phyloP scores from a whole-genome alignment of 2,329 filamentous ascomycete genomes.

The Furcasterigmium sp. region DNA sequence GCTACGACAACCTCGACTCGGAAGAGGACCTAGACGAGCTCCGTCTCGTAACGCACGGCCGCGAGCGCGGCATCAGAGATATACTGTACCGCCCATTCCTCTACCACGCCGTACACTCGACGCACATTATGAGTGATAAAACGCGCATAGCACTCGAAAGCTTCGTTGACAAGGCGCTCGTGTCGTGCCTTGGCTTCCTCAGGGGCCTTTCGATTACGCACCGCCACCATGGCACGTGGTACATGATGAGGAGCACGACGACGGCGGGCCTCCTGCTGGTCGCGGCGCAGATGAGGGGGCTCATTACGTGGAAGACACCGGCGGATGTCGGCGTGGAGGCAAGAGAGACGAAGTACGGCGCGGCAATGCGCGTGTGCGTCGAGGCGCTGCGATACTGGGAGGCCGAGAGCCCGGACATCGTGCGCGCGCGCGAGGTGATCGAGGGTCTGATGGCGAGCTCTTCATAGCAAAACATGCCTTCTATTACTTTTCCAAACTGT shows the following conservation, averaged over 20 bases:
- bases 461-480: no score
- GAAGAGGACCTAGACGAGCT: conserved; percentile 11
- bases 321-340: neutral
- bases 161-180: neutral
- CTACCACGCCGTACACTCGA: neutral
- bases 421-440: neutral
- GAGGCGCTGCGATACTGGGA: neutral
- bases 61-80: neutral
- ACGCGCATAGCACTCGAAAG: conserved; percentile 8
- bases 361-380: neutral
- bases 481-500: no score
- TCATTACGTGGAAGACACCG: neutral
- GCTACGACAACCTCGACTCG: conserved; percentile 7
- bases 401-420: neutral
- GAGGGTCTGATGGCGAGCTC: neutral
- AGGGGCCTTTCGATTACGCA: conserved; percentile 5
- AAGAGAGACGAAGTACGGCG: neutral
- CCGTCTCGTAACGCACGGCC: neutral
- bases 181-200: neutral
- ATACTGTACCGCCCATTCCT: conserved; percentile 5
- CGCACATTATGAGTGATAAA: conserved; percentile 7
- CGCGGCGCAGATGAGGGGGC: conserved; percentile 13
- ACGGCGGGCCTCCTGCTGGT: conserved; percentile 12
- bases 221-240: conserved; percentile 20
- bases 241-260: conserved; percentile 15